These are phyloP conservation scores for Claviceps capensis DNA, from an alignment of 2,329 filamentous ascomycete genomes.

Conservation along the genomic window DNA sequence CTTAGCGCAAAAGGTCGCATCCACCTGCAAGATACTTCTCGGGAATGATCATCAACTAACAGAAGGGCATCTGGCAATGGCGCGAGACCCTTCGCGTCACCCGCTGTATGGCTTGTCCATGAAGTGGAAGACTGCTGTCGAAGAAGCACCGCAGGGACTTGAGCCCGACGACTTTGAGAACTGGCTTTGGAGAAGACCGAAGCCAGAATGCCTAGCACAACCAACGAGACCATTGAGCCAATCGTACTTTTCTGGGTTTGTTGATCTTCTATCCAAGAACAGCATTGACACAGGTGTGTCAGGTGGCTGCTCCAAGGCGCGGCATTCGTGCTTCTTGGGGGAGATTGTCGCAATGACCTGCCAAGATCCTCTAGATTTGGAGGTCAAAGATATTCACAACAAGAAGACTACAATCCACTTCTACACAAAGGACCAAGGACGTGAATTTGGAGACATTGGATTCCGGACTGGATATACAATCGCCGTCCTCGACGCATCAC, in stretches of 20 bases:
- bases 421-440: too few species aligned
- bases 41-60: not conserved
- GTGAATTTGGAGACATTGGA: too few species aligned
- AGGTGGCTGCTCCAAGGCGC: not conserved
- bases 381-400: too few species aligned
- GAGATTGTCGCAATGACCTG: not conserved
- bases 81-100: not conserved
- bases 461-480: too few species aligned
- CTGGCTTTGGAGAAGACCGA: not conserved
- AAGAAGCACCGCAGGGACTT: not conserved
- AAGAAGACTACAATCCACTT: too few species aligned
- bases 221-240: not conserved
- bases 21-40: not conserved
- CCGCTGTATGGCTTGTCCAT: not conserved
- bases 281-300: not conserved
- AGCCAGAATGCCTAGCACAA: not conserved
- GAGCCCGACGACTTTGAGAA: not conserved
- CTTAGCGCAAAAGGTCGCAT: not conserved
- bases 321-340: not conserved
- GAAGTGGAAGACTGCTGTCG: not conserved
- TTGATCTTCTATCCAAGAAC: not conserved
- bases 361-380: not conserved
- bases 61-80: not conserved
- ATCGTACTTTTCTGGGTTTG: not conserved
- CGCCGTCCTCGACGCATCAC: not conserved